Base-by-base conservation (phyloP, 306 rosid species). In the Elaeagnus macrophylla region DNA sequence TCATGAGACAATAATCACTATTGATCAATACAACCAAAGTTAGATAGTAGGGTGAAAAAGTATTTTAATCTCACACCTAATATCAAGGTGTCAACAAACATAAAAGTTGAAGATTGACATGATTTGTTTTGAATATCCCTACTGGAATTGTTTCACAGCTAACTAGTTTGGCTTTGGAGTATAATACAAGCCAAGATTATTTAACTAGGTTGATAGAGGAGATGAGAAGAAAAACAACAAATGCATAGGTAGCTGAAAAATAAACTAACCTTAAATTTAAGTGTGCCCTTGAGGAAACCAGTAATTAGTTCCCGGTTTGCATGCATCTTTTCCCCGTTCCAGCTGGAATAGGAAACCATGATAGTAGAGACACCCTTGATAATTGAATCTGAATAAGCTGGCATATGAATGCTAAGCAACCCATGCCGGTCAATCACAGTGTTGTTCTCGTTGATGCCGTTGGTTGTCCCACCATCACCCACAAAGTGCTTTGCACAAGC, bases 261-360 rank as follows among this genome's bases (percentile, higher is more conserved):
- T 8, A 45, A 12, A 12, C 20, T 20, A 53, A 65, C 69, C 62
- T 20, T 65, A 32, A 65, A 65, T 9, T 19, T 32, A 17, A 65
- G 69, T 14, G 69, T 65, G 42, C 48, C 48, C 20, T 65, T 65
- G 55, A 65, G 62, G 56, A 40, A 65, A 25, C 62, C 62, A n/a
- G 69, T 55, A 39, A 65, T 36, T 10, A 65, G 69, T 7, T 65
- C 49, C 7, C 19, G 56, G 45, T 65, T 55, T 6, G 56, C 49
- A 40, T 65, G 69, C 69, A 65, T 65, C 20, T 65, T 65, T 6
- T 13, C 14, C 15, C 69, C 69, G 5, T 65, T 65, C 62, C 61
- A 55, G 40, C 69, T 65, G 12, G 69, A 65, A 32, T 65, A 65
- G n/a, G 69, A 65, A 38, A 65, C 56, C 69, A 65, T 65, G 19